Evolutionary conservation across 371 early-diverging fungal genomes (phyloP), one percentile per base, ranked within the genome.

Genomic region (Mucor indicus): DNA sequence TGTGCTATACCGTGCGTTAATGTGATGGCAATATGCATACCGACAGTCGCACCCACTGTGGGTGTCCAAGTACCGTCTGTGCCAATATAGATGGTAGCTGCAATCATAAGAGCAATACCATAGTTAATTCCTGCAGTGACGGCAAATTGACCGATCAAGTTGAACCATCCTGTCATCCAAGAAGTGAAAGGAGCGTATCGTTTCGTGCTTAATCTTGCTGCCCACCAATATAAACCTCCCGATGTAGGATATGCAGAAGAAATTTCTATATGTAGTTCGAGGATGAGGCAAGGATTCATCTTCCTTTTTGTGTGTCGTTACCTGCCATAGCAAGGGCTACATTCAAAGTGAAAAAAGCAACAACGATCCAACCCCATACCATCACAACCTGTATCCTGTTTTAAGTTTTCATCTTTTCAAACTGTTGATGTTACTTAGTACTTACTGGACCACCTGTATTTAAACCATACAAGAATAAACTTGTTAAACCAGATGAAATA

Each of bases 201-300:
- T 27, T 42, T 58, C 5, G 57, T 44, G 38, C 60, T 60, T 38
- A 70, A 44, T 13, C 54, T 50, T n/a, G 77, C 77, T 15, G 82
- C 69, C 78, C 79, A 85, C 67, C 70, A 85, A 57, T 87, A 85
- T 29, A 85, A 67, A 7, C 83, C 83, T 24, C 87, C 87, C n/a
- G 75, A 67, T 21, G 84, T 83, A 22, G 85, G 85, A 53, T 72
- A 84, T 6, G 85, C 73, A 17, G 75, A 74, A 42, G 83, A 82
- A 44, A 85, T 87, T 67, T 87, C 87, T 69, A 27, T 20, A 35
- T 24, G n/a, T n/a, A n/a, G n/a, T n/a, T n/a, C n/a, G n/a, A n/a
- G n/a, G n/a, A n/a, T n/a, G n/a, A n/a, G n/a, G n/a, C 20, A 7
- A 20, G 43, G 4, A 11, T 35, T 11, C 17, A 4, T 4, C 19